A percentile compares a stretch with the other conserved stretches of the same genome.
phyloP scores from a whole-genome alignment of 1,284 basidiomycete genomes.

The Cerrena zonata region DNA sequence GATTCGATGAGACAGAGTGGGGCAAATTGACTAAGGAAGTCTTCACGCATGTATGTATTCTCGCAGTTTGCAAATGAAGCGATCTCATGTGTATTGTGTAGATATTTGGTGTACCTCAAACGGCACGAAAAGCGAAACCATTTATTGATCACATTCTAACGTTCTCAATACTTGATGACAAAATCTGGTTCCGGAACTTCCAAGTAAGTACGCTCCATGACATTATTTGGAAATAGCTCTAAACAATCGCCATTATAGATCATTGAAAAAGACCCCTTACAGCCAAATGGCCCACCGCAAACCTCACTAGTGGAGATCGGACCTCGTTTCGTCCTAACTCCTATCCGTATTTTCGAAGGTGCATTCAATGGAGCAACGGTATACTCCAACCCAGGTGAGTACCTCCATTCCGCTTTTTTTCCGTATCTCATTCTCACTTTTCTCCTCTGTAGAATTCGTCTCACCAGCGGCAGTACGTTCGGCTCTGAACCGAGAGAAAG shows the following conservation, averaged over 20 bases:
- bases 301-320: slow-evolving; percentile 90
- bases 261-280: slow-evolving; percentile 71
- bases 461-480: slow-evolving; percentile 82
- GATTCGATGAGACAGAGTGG: slow-evolving; percentile 88
- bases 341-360: slow-evolving; percentile 97
- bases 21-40: slow-evolving; percentile 88
- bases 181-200: slow-evolving; percentile 99
- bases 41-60: slow-evolving; percentile 85
- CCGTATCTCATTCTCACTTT: not conserved
- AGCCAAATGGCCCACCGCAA: slow-evolving; percentile 69
- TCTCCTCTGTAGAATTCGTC: slow-evolving; percentile 67
- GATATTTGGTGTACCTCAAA: slow-evolving; percentile 93
- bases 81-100: slow-evolving; percentile 33
- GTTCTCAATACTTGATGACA: slow-evolving; percentile 92
- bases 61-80: slow-evolving; percentile 2
- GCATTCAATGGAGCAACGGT: slow-evolving; percentile 93
- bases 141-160: slow-evolving; percentile 97
- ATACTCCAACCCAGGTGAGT: slow-evolving; percentile 88
- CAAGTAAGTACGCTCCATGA: slow-evolving; percentile 53
- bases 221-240: too few relatives aligned
- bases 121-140: slow-evolving; percentile 87
- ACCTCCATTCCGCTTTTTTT: not conserved
- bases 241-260: slow-evolving; percentile 42
- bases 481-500: slow-evolving; percentile 65
- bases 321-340: slow-evolving; percentile 93